Evolutionary conservation across 148 eudicot species (phyloP), one percentile per base, ranked within the genome.

Genomic region (Chenopodium album): DNA sequence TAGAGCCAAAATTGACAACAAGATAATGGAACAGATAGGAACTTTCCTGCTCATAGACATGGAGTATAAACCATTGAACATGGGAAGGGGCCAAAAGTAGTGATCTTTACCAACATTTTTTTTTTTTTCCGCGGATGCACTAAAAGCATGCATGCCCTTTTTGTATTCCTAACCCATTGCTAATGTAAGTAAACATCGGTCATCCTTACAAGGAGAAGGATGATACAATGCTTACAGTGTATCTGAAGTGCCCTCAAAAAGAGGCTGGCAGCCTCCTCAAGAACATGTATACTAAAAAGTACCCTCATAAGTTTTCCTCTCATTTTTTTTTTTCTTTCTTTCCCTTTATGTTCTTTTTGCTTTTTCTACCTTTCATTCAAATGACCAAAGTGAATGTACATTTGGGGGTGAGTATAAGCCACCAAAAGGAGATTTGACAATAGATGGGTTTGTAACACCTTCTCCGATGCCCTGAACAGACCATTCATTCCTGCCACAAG

Each of bases 321-420:
- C 76, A 34, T 71, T 28, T 41, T 52, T 66, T 79, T 32, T 34
- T 41, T 62, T 79, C 41, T 41, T 52, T 66, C 77, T 32, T 28
- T 41, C 47, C 80, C 47, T 41, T 71, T 64, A 52, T 77, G 64
- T 82, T 80, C 69, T 86, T 76, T 89, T 79, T 23, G 4, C 31
- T 48, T 79, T 83, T 46, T 68, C 37, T 59, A 64, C 48, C 83
- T 84, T 78, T 89, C 88, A 92, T 86, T 90, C 94, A 91, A 90
- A 92, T 79, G 93, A 92, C 98, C 98, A 95, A 86, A 93, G 88
- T 69, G 94, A 91, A 84, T 91, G 98, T 92, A 91, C 96, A 95
- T 95, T 92, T 79, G 95, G 88, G 68, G 92, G 82, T 60, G 97
- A 88, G 85, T 92, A 92, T 73, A 93, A 84, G 69, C 98, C 96